phyloP scores from a whole-genome alignment of 2,329 filamentous ascomycete species.

The Epichloe bromicola region DNA sequence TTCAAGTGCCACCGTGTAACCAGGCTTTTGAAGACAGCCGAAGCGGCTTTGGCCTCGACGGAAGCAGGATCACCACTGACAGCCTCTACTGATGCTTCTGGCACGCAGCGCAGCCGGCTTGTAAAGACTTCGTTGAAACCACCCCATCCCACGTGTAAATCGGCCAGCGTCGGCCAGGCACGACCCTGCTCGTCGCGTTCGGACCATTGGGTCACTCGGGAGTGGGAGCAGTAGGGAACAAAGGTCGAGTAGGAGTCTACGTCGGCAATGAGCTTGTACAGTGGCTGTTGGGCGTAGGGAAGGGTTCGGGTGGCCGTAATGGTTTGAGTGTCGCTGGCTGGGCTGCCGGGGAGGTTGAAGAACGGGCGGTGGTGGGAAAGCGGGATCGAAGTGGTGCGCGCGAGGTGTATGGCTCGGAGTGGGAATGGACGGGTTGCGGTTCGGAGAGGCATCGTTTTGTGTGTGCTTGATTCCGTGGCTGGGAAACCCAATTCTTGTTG shows the following conservation, averaged over 20 bases:
- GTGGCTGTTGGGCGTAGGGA: constrained; percentile 53
- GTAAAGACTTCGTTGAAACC: constrained; percentile 75
- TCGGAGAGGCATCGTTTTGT: constrained; percentile 1
- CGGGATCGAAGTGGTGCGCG: background rate
- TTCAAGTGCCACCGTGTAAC: constrained; percentile 57
- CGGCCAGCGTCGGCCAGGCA: constrained; percentile 59
- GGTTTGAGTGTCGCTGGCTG: constrained; percentile 35
- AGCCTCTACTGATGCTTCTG: constrained; percentile 61
- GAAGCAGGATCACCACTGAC: constrained; percentile 46
- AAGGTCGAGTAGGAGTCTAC: constrained; percentile 74
- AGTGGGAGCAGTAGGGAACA: constrained; percentile 79
- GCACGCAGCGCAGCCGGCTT: constrained; percentile 65
- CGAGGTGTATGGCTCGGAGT: background rate
- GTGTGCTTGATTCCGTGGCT: background rate
- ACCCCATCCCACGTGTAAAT: constrained; percentile 75
- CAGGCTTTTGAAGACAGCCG: constrained; percentile 51
- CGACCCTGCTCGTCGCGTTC: constrained; percentile 33
- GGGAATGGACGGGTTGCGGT: background rate
- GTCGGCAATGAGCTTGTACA: constrained; percentile 82
- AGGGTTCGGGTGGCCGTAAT: constrained; percentile 65
- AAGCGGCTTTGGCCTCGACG: constrained; percentile 25
- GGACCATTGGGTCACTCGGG: constrained; percentile 66
- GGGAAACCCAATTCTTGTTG: background rate
- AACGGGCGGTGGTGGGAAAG: constrained; percentile 8
- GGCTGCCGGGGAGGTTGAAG: constrained; percentile 11